Evolutionary conservation across 2,329 filamentous ascomycete genomes (phyloP), one percentile per base, ranked within the genome.

Genomic region (Fonsecaea pugnacius): DNA sequence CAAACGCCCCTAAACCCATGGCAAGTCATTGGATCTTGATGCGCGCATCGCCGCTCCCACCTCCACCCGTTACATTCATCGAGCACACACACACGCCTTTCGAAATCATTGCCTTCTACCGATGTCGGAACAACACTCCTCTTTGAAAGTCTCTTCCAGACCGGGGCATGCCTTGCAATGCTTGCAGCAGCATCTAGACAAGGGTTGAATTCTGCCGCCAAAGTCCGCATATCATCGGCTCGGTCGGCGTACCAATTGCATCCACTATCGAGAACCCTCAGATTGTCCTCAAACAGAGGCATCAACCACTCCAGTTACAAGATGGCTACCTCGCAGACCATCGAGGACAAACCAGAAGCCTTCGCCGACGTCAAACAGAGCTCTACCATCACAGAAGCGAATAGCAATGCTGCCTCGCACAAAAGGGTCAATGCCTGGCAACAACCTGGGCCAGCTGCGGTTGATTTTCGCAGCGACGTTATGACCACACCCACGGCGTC

Each of bases 401-500:
- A 67, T 48, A 48, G 27, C 57, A 52, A 40, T 12, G 55, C 55
- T n/a, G 55, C 61, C 30, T 48, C 65, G 10, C 57, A 64, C 30
- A 61, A 63, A 9, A 58, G 35, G n/a, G 30, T 58, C 54, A 67
- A 66, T 9, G 65, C 66, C 35, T 71, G 70, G 70, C 65, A 69
- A 53, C 62, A 66, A 27, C 71, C 70, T 5, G 69, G 68, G 21
- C 61, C 69, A 0, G 66, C 72, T 14, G 62, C 70, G 27, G 69
- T 68, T 50, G 71, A 73, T 60, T 73, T 73, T 62, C 72, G 70
- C 50, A 69, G 65, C 73, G 89, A 91, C 74, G 86, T 85, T 4
- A 82, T 90, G 73, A 96, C 92, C 3, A 90, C 88, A 1, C 91
- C 91, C 0, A 95, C 90, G 0, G 76, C 85, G 0, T 86, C 89